Percentiles rank a stretch among this genome's conserved stretches.
Conservation (phyloP, 768 basidiomycete genomes). For the Boletus coccyginus region DNA sequence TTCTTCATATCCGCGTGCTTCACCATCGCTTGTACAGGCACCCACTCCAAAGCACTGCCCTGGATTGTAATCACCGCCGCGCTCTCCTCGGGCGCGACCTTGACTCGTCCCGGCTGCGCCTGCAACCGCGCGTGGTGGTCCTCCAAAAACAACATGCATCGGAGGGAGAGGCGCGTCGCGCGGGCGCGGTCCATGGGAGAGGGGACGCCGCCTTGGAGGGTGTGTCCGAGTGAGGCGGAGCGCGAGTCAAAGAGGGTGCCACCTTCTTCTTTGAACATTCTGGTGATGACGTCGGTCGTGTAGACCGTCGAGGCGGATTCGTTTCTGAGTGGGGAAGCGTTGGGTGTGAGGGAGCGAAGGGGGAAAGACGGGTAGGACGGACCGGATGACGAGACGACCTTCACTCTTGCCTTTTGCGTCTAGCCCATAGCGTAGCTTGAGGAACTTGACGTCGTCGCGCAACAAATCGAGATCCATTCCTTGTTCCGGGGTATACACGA, state of each 20-base stretch:
- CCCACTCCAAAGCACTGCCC: conserved; percentile 75
- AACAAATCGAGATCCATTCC: conserved; percentile 85
- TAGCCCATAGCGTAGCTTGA: conserved; percentile 79
- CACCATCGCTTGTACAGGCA: conserved; percentile 81
- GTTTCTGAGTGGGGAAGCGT: conserved; percentile 47
- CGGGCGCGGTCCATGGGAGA: conserved; percentile 93
- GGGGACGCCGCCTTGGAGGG: conserved; percentile 92
- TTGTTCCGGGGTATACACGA: conserved; percentile 92
- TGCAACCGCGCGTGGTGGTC: conserved; percentile 61
- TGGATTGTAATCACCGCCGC: conserved; percentile 94
- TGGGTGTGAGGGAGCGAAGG: background rate
- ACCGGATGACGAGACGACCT: conserved; percentile 92
- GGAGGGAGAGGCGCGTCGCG: conserved; percentile 83
- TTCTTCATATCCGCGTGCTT: conserved; percentile 89
- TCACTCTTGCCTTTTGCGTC: conserved; percentile 90
- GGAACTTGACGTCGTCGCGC: conserved; percentile 80
- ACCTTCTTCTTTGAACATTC: conserved; percentile 97
- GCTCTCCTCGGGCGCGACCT: conserved; percentile 57
- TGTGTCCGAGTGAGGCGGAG: conserved; percentile 95
- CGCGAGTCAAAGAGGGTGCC: conserved; percentile 88
- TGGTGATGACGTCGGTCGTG: conserved; percentile 86
- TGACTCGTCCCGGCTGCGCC: conserved; percentile 48
- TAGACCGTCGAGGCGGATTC: conserved; percentile 87
- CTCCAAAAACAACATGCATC: conserved; percentile 95
- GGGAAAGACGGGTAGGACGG: conserved; percentile 22